Percentiles rank a stretch among this genome's conserved stretches.
Evolutionary conservation across 2,329 filamentous ascomycete species (phyloP).

Genomic region (Penicillium brasilianum): DNA sequence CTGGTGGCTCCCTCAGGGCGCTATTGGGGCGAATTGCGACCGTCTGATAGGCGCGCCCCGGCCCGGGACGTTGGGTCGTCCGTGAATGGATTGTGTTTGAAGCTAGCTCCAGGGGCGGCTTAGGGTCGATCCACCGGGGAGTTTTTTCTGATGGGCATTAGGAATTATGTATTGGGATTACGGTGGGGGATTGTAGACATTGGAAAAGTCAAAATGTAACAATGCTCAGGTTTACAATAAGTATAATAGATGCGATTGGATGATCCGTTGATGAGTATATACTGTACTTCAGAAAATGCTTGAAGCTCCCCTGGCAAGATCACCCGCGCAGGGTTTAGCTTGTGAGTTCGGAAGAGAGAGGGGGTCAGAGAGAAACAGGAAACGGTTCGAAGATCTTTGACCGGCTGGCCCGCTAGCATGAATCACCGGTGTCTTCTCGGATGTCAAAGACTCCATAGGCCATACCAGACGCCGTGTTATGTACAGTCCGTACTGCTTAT

Average conservation of each 20-base stretch:
- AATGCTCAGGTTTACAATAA: background rate
- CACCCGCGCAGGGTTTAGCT: slow-evolving; percentile 4
- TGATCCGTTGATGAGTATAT: too few relatives aligned
- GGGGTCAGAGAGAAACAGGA: slow-evolving; percentile 8
- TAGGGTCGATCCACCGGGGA: slow-evolving; percentile 20
- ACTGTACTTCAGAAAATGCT: too few relatives aligned
- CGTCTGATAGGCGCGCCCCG: slow-evolving; percentile 9
- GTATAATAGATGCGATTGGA: background rate
- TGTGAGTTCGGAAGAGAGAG: background rate
- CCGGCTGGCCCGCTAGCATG: slow-evolving; percentile 14
- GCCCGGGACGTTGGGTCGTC: slow-evolving; percentile 21
- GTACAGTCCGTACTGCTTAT: background rate
- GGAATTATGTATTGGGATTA: background rate
- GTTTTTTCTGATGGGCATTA: background rate
- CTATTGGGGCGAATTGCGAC: slow-evolving; percentile 8
- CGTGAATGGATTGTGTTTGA: slow-evolving; percentile 30
- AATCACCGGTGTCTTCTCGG: slow-evolving; percentile 16
- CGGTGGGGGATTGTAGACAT: background rate
- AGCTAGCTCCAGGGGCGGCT: slow-evolving; percentile 28
- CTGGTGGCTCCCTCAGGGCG: background rate
- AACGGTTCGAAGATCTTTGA: slow-evolving; percentile 7
- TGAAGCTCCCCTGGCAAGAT: background rate
- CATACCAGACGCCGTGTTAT: background rate
- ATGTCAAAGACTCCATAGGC: background rate
- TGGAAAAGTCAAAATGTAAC: background rate